A percentile compares a stretch with the other conserved stretches of the same genome.
These are phyloP conservation scores for Acanthamoeba sp. DNA, from an alignment of 208 protist genomes.

Conservation along the genomic window DNA sequence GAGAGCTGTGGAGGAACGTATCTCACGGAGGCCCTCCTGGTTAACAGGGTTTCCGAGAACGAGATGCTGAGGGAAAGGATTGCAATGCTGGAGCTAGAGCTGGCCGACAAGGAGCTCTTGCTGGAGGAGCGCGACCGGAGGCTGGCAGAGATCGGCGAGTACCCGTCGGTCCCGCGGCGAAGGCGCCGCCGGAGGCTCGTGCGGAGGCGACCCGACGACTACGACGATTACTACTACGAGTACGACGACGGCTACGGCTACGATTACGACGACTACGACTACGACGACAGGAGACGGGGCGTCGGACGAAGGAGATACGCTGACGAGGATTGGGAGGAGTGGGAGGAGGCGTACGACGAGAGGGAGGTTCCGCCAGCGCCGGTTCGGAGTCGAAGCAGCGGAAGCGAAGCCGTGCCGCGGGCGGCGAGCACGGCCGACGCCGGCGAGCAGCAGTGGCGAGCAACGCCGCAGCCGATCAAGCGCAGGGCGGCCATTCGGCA, in stretches of 20 bases:
- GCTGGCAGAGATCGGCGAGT: background rate
- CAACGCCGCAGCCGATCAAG: background rate
- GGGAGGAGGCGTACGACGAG: background rate
- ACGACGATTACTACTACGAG: background rate
- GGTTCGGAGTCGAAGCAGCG: background rate
- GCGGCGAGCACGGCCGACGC: too few species aligned
- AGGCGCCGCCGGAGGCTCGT: background rate
- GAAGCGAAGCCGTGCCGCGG: too few species aligned
- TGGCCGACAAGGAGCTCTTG: background rate
- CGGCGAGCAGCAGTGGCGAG: too few species aligned
- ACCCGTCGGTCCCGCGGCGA: background rate
- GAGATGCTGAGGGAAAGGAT: background rate
- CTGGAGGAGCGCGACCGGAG: background rate
- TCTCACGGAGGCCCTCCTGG: too few species aligned
- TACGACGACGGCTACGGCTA: background rate
- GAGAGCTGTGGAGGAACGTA: too few species aligned
- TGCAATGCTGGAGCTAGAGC: background rate
- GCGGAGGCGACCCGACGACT: background rate
- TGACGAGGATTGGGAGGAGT: background rate
- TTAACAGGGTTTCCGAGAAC: background rate
- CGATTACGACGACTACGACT: background rate
- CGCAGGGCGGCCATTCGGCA: background rate
- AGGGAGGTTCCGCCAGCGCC: background rate
- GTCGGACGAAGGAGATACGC: background rate
- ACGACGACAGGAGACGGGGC: background rate